phyloP scores from a whole-genome alignment of 1,139 yeast species.

The Blastobotrys aristatus region DNA sequence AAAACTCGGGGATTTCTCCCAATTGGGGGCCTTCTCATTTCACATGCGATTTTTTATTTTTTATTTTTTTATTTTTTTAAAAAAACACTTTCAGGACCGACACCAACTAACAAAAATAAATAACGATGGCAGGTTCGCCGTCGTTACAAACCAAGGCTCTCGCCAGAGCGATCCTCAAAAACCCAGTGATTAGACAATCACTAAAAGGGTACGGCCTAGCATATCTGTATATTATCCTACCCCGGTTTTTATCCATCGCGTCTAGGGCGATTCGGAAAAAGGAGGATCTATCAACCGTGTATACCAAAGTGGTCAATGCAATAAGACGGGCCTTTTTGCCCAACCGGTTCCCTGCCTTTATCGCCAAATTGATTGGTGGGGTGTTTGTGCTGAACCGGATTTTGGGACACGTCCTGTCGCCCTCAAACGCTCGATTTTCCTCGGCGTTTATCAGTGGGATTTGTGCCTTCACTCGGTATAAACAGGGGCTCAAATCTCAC shows the following conservation, averaged over 20 bases:
- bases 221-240: constrained; percentile 38
- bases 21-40: no score
- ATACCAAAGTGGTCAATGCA: constrained; percentile 19
- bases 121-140: no score
- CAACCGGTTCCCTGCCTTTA: constrained; percentile 37
- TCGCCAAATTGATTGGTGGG: constrained; percentile 29
- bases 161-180: constrained; percentile 4
- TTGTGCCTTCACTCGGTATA: constrained; percentile 17
- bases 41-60: no score
- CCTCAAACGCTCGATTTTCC: constrained; percentile 3
- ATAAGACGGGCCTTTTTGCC: constrained; percentile 31
- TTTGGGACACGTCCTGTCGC: constrained; percentile 10
- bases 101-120: no score
- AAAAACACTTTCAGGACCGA: no score
- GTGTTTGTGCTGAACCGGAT: constrained; percentile 39
- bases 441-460: constrained; percentile 20
- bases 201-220: constrained; percentile 37
- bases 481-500: constrained; percentile 14
- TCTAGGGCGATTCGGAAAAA: constrained; percentile 24
- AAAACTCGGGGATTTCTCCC: no score
- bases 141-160: no score
- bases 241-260: constrained; percentile 31
- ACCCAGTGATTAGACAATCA: constrained; percentile 10
- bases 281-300: constrained; percentile 16
- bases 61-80: no score